Base-by-base conservation (phyloP, 441 rosid genomes). In the Dalechampia spathulata region DNA sequence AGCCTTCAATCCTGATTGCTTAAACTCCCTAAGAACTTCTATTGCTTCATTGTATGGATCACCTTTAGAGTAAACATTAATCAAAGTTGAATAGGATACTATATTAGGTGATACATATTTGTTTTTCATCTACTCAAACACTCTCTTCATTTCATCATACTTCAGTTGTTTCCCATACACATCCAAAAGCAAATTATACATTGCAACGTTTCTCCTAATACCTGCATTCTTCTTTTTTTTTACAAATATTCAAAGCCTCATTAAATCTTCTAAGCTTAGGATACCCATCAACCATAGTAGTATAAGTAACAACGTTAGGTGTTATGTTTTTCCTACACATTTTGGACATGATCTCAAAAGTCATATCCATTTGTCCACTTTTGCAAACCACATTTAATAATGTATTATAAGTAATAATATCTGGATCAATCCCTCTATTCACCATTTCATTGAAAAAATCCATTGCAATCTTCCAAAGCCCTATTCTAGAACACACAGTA, bases 261-360 rank as follows among this genome's bases (percentile, higher is more conserved):
- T 82, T 80, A 67, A 86, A 83, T 73, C 75, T 80, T 62, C 96
- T 95, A 1, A 85, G 85, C 73, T 79, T 87, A 10, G 84, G 88
- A 63, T 76, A 83, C 55, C 98, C 98, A 63, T 83, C 95, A 59
- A 90, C 75, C 75, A 90, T 75, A 1, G 96, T 87, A 54, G 92
- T 90, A 57, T 87, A 87, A 53, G 95, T 90, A 3, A 87, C 88
- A 64, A 90, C 96, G 61, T 85, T 90, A 37, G 98, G 98, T 68
- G 78, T 45, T 40, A 87, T 68, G 56, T 79, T 83, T 78, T 90
- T 87, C 0, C 66, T 23, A 0, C 92, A 83, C 96, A 87, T 90
- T 78, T 83, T 88, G 6, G 84, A 62, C 79, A 87, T 80, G 40
- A 85, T 79, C 55, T 80, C 72, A 1, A 62, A 76, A 63, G 96